A percentile compares a stretch with the other conserved stretches of the same genome.
phyloP scores from a whole-genome alignment of 2,329 filamentous ascomycete species.

The Xylaria sp. region DNA sequence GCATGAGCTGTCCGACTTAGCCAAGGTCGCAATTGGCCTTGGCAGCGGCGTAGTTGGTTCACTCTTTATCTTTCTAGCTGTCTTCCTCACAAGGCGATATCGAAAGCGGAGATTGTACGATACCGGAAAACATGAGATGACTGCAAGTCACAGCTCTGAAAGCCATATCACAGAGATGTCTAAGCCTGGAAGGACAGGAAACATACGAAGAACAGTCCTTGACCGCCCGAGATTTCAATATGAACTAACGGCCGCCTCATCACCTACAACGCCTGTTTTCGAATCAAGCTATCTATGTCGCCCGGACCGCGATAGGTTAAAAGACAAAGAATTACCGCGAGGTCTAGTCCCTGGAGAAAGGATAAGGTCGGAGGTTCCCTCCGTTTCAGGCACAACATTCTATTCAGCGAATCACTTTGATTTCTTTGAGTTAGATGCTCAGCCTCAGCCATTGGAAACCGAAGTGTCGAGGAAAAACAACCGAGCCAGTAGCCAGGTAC shows the following conservation, averaged over 20 bases:
- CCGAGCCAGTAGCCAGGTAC: conserved; percentile 4
- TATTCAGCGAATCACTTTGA: background rate
- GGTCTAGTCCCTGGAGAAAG: background rate
- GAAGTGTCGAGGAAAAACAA: background rate
- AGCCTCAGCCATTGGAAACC: background rate
- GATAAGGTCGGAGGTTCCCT: background rate
- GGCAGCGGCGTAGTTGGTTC: background rate
- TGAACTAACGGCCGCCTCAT: background rate
- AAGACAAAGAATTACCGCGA: background rate
- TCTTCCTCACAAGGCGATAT: background rate
- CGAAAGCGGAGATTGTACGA: background rate
- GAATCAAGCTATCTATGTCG: background rate
- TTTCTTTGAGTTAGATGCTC: background rate
- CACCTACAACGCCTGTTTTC: background rate
- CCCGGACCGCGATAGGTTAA: background rate
- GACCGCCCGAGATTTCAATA: background rate
- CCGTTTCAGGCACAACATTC: background rate
- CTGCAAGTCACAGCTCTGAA: background rate
- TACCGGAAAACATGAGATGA: background rate
- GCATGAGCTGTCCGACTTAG: background rate
- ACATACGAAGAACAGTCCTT: background rate
- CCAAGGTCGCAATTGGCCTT: conserved; percentile 4
- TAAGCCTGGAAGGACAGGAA: background rate
- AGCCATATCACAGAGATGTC: background rate
- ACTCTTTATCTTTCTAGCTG: background rate